A percentile compares a stretch with the other conserved stretches of the same genome.
phyloP scores from a whole-genome alignment of 164 flowering plant genomes.

The Santalum album region DNA sequence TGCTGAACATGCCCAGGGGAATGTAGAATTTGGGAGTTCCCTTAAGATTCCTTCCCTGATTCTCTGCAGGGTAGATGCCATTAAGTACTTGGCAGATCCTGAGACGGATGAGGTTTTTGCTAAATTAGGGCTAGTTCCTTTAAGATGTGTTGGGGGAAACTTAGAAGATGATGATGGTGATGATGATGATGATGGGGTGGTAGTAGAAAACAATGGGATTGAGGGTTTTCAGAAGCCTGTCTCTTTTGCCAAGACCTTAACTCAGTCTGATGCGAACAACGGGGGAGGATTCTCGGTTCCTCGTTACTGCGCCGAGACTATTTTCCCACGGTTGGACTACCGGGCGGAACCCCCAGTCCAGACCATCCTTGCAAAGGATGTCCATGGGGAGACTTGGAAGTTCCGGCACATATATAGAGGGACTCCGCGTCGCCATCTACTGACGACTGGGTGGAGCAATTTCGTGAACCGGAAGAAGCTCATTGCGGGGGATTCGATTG shows the following conservation, averaged over 20 bases:
- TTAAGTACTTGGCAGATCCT: conserved; percentile 41
- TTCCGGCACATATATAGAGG: conserved; percentile 55
- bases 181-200: not conserved
- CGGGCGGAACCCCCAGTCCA: conserved; percentile 54
- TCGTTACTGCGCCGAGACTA: conserved; percentile 53
- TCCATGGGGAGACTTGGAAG: conserved; percentile 51
- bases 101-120: conserved; percentile 46
- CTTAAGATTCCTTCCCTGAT: conserved; percentile 25
- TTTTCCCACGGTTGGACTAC: conserved; percentile 47
- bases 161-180: conserved; percentile 11
- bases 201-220: conserved; percentile 6
- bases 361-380: conserved; percentile 46
- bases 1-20: conserved; percentile 36
- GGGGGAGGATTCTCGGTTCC: conserved; percentile 63
- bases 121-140: conserved; percentile 30
- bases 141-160: conserved; percentile 13
- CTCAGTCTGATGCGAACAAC: conserved; percentile 59
- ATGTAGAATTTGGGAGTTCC: conserved; percentile 22
- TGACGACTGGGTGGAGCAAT: conserved; percentile 59
- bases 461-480: conserved; percentile 62
- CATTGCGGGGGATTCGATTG: conserved; percentile 59
- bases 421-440: conserved; percentile 50
- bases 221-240: conserved; percentile 31
- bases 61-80: conserved; percentile 26
- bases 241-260: conserved; percentile 53